phyloP scores from a whole-genome alignment of 805 yeast species.

The Saccharomycopsis lassenensis region DNA sequence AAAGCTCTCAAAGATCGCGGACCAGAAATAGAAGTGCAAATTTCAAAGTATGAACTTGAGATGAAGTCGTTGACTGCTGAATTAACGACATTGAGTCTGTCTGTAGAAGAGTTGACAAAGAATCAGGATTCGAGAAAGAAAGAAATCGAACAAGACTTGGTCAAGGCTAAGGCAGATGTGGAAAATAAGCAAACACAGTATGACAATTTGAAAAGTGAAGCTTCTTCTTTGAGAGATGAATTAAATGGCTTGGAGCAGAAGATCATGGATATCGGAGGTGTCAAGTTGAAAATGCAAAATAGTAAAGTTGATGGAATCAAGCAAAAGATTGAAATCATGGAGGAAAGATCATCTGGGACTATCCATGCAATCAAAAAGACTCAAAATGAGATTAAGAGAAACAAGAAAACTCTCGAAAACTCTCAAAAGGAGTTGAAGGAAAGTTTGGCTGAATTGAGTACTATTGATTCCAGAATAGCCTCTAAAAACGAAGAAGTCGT shows the following conservation, averaged over 20 bases:
- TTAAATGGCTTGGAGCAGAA: slow-evolving; percentile 58
- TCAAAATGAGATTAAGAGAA: slow-evolving; percentile 52
- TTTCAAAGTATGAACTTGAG: slow-evolving; percentile 53
- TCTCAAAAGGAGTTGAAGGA: slow-evolving; percentile 36
- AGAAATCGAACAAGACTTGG: slow-evolving; percentile 26
- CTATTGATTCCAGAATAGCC: slow-evolving; percentile 24
- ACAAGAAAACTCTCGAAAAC: slow-evolving; percentile 34
- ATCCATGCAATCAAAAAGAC: slow-evolving; percentile 47
- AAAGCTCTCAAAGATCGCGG: slow-evolving; percentile 47
- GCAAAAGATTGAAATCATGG: slow-evolving; percentile 52
- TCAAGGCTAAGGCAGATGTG: slow-evolving; percentile 26
- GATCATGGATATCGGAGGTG: slow-evolving; percentile 89
- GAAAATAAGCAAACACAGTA: slow-evolving; percentile 31
- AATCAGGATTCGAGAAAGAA: slow-evolving; percentile 18
- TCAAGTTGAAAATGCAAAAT: slow-evolving; percentile 64
- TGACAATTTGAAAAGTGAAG: slow-evolving; percentile 37
- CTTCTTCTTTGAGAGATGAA: slow-evolving; percentile 42
- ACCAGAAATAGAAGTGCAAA: slow-evolving; percentile 56
- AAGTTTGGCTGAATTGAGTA: slow-evolving; percentile 26
- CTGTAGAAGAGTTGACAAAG: slow-evolving; percentile 29
- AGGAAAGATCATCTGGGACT: slow-evolving; percentile 46
- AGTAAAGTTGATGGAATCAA: slow-evolving; percentile 69
- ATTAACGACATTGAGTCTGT: slow-evolving; percentile 33
- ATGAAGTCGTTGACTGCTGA: slow-evolving; percentile 50
- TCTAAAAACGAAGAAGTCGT: slow-evolving; percentile 22